Evolutionary conservation across 2,329 filamentous ascomycete genomes (phyloP), one percentile per base, ranked within the genome.

Genomic region (Talaromyces sp.): DNA sequence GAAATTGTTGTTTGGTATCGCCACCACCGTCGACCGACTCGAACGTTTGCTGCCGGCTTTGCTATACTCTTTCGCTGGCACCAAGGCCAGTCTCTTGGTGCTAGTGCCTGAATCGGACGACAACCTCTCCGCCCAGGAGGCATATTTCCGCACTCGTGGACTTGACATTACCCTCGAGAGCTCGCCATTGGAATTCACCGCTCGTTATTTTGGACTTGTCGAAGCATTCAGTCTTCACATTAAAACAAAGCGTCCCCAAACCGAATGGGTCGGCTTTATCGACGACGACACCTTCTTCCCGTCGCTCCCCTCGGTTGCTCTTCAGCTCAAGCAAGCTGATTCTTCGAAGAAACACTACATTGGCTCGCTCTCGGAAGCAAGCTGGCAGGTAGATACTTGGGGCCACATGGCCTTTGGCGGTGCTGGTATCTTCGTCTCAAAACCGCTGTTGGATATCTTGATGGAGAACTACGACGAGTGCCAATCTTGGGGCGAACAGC

Each of bases 211-310:
- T 59, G 76, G 77, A 61, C 73, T 80, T 59, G 77, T 80, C 8
- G 72, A 78, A 67, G 78, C 76, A 1, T 79, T 80, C 67, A 71
- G 71, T 6, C 71, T 78, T 29, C 71, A 74, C 67, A 79, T 80
- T 66, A 73, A 75, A 61, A 75, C 72, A 58, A 70, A 76, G 67
- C 77, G 76, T 49, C 77, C 77, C 31, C 71, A 79, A 64, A 80
- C 77, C 58, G 75, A 71, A 27, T 80, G 78, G 78, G 73, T 80
- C 59, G 73, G 76, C 68, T 80, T 77, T 68, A 78, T 79, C 27
- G 79, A 81, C 58, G 79, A 81, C 63, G 79, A 81, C 63, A 81
- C 78, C 34, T 81, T 78, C 71, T 80, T 79, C 70, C 70, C 77
- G 34, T 79, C 77, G 34, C 72, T 81, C 25, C 72, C 76, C 15